Evolutionary conservation across 2,329 filamentous ascomycete genomes (phyloP), one percentile per base, ranked within the genome.

Genomic region (Pestalotiopsis sp.): DNA sequence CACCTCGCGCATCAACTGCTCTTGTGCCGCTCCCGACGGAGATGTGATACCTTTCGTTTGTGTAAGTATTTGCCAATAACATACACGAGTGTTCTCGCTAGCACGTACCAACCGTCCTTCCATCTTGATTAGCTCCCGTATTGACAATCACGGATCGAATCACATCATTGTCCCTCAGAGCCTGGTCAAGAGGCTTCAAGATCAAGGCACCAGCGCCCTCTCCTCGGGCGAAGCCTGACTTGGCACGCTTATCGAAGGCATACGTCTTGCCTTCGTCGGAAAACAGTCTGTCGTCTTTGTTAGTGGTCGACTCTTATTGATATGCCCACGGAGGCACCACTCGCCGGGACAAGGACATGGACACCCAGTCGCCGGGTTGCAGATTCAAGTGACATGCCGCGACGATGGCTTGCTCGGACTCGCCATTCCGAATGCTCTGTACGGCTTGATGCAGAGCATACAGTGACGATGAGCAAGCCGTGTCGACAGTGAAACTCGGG

Each of bases 401-500:
- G 14, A 73, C 74, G 13, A 74, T 65, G 1, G 74, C 74, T 4
- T 68, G 38, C 3, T 66, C 69, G 4, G 72, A 72, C 67, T 79
- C 73, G 1, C 77, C 77, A 7, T 66, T 62, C 1, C 76, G 74
- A 1, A 81, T 71, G 12, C 70, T 61, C 27, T 76, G 73, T 7
- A 77, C 74, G 9, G 75, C 78, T 20, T 74, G 72, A 61, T 81
- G 79, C 2, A 80, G 58, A 7, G 78, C 79, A 38, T 78, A 70
- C 14, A 85, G 70, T 61, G 78, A 80, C 0, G 81, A 81, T 1
- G 82, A 84, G 65, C 84, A 85, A 2, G 83, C 84, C 0, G 84
- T 85, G 49, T 85, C 82, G 17, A 85, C 77, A 0, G 81, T 83
- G 73, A 84, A 78, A 1, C 76, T 79, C 0, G 83, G 80, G 0